Evolutionary conservation across 257 asterid species (phyloP), one percentile per base, ranked within the genome.

Genomic region (Capsicum pubescens): DNA sequence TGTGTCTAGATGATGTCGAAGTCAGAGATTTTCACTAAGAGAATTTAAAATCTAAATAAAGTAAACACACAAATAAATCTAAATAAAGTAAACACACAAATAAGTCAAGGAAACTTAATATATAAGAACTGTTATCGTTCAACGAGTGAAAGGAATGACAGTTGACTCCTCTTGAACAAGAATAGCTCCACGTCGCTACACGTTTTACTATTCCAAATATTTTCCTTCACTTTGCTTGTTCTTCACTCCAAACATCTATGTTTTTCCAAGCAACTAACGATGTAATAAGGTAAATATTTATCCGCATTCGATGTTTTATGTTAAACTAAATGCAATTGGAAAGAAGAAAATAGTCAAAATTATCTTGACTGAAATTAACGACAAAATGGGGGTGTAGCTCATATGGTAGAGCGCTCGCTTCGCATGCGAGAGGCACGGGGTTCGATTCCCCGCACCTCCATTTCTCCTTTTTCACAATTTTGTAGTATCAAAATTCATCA

Each of bases 391-490:
- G 98, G 89, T 94, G 97, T 94, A 95, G 98, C 98, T 94, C 98
- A 94, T 89, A 94, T 95, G 98, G 98, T 94, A 94, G 99, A 93
- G 98, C 96, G 98, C 99, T 95, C 96, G 97, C 98, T 94, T 95
- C 92, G 99, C 99, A 94, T 95, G 98, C 97, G 97, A 95, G 99
- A 93, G 99, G 98, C 97, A 91, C 98, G 97, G 96, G 96, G 98
- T 92, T 93, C 94, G 97, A 93, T 95, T 92, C 97, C 99, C 97
- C 94, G 98, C 98, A 93, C 87, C 98, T 94, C 98, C 97, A 44
- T 44, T 42, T 0, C 46, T 5, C 6, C 2, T 42, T 42, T 42
- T 42, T 26, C 32, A 26, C 32, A 26, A 26, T 26, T 39, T 39
- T 39, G 42, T 39, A 39, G 42, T 39, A 39, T 39, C 42, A 39